Evolutionary conservation across 495 filamentous ascomycete species (phyloP), one percentile per base, ranked within the genome.

Genomic region (Platismatia glauca): DNA sequence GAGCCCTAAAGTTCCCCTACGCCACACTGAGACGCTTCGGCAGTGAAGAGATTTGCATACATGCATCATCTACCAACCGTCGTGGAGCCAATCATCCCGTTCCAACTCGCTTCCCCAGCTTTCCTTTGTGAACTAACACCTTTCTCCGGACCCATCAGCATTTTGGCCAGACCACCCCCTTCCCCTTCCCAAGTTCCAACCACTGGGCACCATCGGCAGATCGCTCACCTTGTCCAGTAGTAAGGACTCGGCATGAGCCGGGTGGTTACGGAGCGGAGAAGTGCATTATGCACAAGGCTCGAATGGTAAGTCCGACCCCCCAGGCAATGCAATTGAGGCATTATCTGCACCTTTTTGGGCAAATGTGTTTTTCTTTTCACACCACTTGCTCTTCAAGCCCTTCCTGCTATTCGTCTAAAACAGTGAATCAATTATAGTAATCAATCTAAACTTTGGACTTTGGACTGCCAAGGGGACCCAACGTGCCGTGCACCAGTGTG

Each of bases 61-160:
- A 11, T 58, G 35, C 61, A 50, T 22, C 43, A 63, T 58, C 61
- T 52, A 15, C n/a, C n/a, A 37, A 15, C 55, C 55, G n/a, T 7
- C 35, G 52, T 41, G 9, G 20, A 31, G 8, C 61, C 55, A 63
- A 63, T 58, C 55, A 63, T 35, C 15, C 13, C 6, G 0, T 31
- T 33, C 16, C 35, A 27, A 41, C 22, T 20, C 33, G 0, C 27
- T 63, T 57, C 61, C 61, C 61, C 61, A 63, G 61, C 22, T 63
- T 63, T 63, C 24, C 27, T 33, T 31, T 27, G 5, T 35, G 31
- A 35, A 22, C 61, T 58, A 58, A 33, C 34, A 39, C 13, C 55
- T 58, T 58, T 41, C 55, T 58, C 55, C n/a, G 55, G 34, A 53
- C 50, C 50, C 29, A 53, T 53, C 50, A 53, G 50, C 50, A 33